Percentiles rank a stretch among this genome's conserved stretches.
Conservation (phyloP, 257 asterid genomes). For the Eucommia ulmoides region DNA sequence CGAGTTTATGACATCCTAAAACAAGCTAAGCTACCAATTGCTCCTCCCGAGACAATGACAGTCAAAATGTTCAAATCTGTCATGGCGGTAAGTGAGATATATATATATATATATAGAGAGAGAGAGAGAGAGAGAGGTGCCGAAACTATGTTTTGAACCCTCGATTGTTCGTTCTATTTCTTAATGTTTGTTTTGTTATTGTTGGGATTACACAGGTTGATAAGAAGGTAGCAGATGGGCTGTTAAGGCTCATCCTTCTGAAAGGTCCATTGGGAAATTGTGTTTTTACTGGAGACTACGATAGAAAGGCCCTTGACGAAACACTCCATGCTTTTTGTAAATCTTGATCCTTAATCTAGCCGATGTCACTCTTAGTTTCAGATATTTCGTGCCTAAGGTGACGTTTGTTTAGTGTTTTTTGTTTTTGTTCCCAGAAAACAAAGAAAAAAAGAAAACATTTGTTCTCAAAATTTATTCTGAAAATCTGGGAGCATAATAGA, state of each 20-base stretch:
- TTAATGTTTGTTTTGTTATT: background rate
- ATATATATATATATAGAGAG: no score
- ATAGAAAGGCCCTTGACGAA: slow-evolving; percentile 59
- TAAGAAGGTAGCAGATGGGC: slow-evolving; percentile 93
- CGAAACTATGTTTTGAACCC: background rate
- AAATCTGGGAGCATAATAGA: no score
- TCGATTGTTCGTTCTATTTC: background rate
- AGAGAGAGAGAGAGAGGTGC: no score
- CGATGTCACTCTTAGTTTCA: background rate
- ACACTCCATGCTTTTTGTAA: slow-evolving; percentile 64
- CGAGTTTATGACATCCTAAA: slow-evolving; percentile 53
- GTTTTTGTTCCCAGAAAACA: no score
- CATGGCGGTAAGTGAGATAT: slow-evolving; percentile 70
- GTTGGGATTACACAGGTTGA: slow-evolving; percentile 48
- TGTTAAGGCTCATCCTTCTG: slow-evolving; percentile 79
- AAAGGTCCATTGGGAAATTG: slow-evolving; percentile 89
- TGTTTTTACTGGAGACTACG: slow-evolving; percentile 85
- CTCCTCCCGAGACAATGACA: slow-evolving; percentile 75
- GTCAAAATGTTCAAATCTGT: slow-evolving; percentile 84
- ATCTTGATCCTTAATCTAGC: slow-evolving; percentile 17
- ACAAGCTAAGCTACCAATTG: slow-evolving; percentile 70
- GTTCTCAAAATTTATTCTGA: no score
- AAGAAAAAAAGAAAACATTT: no score
- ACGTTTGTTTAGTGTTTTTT: no score
- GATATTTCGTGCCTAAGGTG: no score